phyloP scores from a whole-genome alignment of 768 basidiomycete genomes.

The Lanmaoa pseudosensibilis region DNA sequence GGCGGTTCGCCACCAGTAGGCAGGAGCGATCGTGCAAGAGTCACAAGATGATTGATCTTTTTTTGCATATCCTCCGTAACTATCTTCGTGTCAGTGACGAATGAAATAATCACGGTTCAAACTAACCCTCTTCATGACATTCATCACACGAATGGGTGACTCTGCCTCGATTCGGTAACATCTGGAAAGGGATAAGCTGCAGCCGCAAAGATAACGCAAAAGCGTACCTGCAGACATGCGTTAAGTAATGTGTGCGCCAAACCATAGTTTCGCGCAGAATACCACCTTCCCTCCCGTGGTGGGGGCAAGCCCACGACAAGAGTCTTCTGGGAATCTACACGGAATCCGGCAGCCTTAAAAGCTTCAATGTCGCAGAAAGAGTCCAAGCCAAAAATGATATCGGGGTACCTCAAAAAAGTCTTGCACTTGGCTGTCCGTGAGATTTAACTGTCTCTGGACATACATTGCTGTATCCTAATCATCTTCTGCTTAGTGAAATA shows the following conservation, averaged over 20 bases:
- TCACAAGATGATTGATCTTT: constrained; percentile 42
- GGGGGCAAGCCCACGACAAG: constrained; percentile 47
- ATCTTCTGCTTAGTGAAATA: neutral
- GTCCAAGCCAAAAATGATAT: neutral
- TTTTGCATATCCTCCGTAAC: constrained; percentile 37
- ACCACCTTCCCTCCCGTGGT: constrained; percentile 35
- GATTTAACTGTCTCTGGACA: constrained; percentile 41
- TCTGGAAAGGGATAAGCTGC: constrained; percentile 25
- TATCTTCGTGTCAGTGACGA: constrained; percentile 9
- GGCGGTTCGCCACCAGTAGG: constrained; percentile 36
- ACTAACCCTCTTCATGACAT: constrained; percentile 25
- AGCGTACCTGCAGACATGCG: constrained; percentile 37
- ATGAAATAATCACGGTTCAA: neutral
- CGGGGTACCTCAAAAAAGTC: constrained; percentile 45
- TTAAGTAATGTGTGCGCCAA: constrained; percentile 42
- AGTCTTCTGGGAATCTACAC: constrained; percentile 41
- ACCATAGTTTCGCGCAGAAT: constrained; percentile 43
- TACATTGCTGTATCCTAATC: constrained; percentile 45
- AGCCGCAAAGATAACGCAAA: neutral
- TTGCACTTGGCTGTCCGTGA: constrained; percentile 41
- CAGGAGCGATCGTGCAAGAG: constrained; percentile 41
- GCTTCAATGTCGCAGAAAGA: neutral
- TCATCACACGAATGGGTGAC: constrained; percentile 28
- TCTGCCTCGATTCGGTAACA: constrained; percentile 43
- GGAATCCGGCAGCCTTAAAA: constrained; percentile 39